phyloP scores from a whole-genome alignment of 2,329 filamentous ascomycete genomes.

The Didymella lethalis region DNA sequence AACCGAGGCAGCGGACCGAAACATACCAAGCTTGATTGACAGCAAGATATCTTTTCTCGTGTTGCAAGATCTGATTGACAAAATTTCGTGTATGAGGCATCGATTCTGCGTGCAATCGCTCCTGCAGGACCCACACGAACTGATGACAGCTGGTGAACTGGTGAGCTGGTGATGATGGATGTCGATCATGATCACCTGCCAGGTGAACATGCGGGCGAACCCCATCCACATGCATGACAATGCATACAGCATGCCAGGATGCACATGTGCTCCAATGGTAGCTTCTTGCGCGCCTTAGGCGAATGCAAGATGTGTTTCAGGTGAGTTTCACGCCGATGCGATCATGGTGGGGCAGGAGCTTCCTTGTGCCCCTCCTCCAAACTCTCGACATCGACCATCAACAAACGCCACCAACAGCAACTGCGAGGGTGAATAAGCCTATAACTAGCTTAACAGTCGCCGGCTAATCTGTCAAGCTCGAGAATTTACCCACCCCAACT shows the following conservation, averaged over 20 bases:
- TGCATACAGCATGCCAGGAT: neutral
- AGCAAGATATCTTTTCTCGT: neutral
- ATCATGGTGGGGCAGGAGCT: conserved; percentile 35
- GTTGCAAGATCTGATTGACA: neutral
- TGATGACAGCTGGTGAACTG: conserved; percentile 1
- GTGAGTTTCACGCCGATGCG: conserved; percentile 20
- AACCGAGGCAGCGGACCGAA: neutral
- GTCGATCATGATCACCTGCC: conserved; percentile 14
- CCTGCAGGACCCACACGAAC: neutral
- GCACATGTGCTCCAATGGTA: conserved; percentile 10
- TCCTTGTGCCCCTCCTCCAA: conserved; percentile 32
- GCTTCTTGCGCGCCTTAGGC: neutral
- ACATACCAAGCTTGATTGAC: neutral
- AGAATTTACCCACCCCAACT: neutral
- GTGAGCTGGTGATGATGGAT: conserved; percentile 1
- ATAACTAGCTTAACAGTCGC: conserved; percentile 9
- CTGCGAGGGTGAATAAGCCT: conserved; percentile 7
- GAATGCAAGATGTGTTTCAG: conserved; percentile 20
- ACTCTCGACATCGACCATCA: conserved; percentile 27
- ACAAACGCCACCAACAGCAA: conserved; percentile 25
- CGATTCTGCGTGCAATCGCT: neutral
- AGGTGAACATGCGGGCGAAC: conserved; percentile 4
- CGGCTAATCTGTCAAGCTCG: neutral
- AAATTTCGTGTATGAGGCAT: neutral
- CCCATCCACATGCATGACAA: neutral